phyloP scores from a whole-genome alignment of 2,329 filamentous ascomycete species.

The Botrytis paeoniae region DNA sequence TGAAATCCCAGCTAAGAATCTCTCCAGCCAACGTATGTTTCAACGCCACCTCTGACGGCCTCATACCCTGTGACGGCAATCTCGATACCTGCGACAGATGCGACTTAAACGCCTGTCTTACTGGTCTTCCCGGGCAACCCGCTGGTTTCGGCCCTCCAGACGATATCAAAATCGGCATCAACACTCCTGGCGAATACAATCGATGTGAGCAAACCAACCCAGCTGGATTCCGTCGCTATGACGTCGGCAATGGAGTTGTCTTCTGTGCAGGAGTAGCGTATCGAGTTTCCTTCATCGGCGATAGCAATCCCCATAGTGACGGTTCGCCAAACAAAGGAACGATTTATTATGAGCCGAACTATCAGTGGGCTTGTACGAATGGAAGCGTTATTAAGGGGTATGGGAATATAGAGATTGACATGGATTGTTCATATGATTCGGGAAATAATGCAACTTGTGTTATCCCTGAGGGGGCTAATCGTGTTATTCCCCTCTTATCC shows the following conservation, averaged over 20 bases:
- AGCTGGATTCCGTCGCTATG: not conserved
- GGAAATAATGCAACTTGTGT: not conserved
- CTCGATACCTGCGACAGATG: not conserved
- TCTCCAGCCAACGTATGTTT: not conserved
- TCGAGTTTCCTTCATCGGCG: not conserved
- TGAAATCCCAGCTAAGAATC: not conserved
- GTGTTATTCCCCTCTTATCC: not conserved
- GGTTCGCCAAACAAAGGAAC: not conserved
- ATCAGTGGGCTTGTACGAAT: constrained; percentile 6
- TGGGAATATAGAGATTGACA: not conserved
- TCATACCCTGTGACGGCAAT: not conserved
- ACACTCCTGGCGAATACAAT: not conserved
- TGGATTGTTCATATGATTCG: constrained; percentile 1
- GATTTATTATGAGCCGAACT: not conserved
- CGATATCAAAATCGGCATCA: not conserved
- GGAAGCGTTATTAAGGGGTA: not conserved
- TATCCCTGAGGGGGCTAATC: not conserved
- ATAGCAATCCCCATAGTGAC: not conserved
- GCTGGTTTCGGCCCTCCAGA: not conserved
- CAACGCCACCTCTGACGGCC: not conserved
- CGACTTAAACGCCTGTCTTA: not conserved
- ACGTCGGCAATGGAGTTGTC: not conserved
- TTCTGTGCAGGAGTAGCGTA: constrained; percentile 4
- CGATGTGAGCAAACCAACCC: not conserved
- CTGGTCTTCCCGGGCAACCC: not conserved